Conservation (phyloP, 257 asterid species). For the Solanum medicagineum region DNA sequence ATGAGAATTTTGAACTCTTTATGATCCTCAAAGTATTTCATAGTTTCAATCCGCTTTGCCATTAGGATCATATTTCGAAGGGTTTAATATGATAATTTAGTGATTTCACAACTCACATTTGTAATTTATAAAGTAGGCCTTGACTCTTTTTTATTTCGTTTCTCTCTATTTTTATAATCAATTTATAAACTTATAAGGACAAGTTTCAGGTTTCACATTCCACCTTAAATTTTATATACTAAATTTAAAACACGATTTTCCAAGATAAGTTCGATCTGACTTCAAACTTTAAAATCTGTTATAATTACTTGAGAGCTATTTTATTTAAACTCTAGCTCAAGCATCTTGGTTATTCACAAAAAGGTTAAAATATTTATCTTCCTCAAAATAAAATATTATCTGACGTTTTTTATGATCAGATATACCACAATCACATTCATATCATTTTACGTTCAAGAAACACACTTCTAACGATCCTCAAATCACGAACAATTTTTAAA, state of each 20-base stretch:
- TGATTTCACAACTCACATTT: neutral
- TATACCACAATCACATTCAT: neutral
- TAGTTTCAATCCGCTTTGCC: neutral
- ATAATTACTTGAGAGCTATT: neutral
- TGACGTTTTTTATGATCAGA: neutral
- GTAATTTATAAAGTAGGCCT: neutral
- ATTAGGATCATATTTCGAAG: neutral
- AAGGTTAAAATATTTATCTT: neutral
- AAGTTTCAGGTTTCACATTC: no score
- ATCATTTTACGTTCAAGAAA: neutral
- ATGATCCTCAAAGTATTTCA: no score
- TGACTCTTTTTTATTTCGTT: neutral
- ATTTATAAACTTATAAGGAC: neutral
- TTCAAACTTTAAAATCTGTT: neutral
- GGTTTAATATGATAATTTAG: neutral
- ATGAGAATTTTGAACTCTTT: no score
- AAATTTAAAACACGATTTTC: neutral
- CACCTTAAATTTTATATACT: no score
- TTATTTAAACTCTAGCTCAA: neutral
- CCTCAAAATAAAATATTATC: neutral
- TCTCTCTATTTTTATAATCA: neutral
- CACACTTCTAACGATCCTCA: neutral
- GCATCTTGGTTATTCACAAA: neutral
- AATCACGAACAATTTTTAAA: accelerated
- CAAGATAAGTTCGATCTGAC: neutral